Evolutionary conservation across 768 basidiomycete species (phyloP).

Genomic region (Mycena kentingensis): DNA sequence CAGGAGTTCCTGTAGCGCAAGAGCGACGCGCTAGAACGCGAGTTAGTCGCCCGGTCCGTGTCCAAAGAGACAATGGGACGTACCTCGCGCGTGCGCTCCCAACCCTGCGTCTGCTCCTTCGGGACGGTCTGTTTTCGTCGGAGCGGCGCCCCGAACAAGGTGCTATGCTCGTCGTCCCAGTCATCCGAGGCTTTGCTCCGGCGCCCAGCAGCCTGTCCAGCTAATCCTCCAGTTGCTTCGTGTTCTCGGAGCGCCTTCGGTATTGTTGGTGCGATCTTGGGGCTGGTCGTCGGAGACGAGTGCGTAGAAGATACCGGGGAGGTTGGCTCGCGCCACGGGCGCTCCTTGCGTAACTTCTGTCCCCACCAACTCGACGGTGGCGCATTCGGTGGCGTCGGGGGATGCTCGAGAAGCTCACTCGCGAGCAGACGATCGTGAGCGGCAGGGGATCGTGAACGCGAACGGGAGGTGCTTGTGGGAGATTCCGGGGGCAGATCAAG

Average conservation of each 20-base stretch:
- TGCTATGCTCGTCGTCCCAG: constrained; percentile 2
- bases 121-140: constrained; percentile 22
- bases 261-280: not conserved
- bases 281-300: constrained; percentile 12
- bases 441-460: constrained; percentile 6
- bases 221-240: constrained; percentile 2
- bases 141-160: constrained; percentile 13
- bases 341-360: constrained; percentile 7
- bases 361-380: constrained; percentile 24
- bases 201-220: not conserved
- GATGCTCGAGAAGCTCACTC: constrained; percentile 20
- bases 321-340: constrained; percentile 19
- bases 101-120: constrained; percentile 35
- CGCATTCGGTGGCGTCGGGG: constrained; percentile 18
- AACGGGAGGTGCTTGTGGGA: constrained; percentile 8
- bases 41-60: not conserved
- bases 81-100: constrained; percentile 35
- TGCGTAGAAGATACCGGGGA: constrained; percentile 1
- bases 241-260: not conserved
- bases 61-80: constrained; percentile 16
- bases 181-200: constrained; percentile 1
- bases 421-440: constrained; percentile 17
- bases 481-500: constrained; percentile 7
- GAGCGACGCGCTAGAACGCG: constrained; percentile 30
- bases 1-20: constrained; percentile 34